Base-by-base conservation (phyloP, 2,329 filamentous ascomycete species). In the Monilinia polystroma region DNA sequence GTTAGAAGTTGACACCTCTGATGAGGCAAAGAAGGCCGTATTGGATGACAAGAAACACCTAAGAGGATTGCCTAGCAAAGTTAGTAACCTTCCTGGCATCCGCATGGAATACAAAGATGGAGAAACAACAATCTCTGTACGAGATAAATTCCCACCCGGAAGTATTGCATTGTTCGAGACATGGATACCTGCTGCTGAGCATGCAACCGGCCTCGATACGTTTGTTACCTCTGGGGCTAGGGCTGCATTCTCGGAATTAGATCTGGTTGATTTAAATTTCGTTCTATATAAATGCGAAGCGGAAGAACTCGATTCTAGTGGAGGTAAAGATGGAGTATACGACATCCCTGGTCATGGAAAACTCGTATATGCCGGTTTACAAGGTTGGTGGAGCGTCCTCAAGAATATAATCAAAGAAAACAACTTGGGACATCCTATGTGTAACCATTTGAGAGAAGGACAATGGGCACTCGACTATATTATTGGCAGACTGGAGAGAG, bases 321-420 rank as follows among this genome's bases (percentile, higher is more conserved):
- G 84, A 63, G 92, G 92, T 4, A 84, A 85, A 68, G 92, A 97
- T 76, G 94, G 95, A n/a, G 88, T 89, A 11, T 99, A 98, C 79
- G 85, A 88, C 63, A 90, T 99, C 70, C 95, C 95, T 1, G 88
- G 89, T 1, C 83, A 93, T 75, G 94, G 93, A 2, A 87, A 90
- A 68, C 84, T 97, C 53, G 91, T 97, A 2, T 99, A 98, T 77
- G 94, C 94, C 68, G 95, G 95, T 68, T 83, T 99, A n/a, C 95
- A 99, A 77, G 96, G 96, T 49, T 99, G 95, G 94, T 97, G 94
- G 93, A 97, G 93, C 76, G 82, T 97, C 0, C 81, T 99, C 53
- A 89, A 92, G 73, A 84, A 90, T 67, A 90, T 99, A 69, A 91
- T 98, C 72, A 85, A 84, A 62, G 88, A 95, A 70, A 99, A 99